Conservation (phyloP, 2,329 filamentous ascomycete species). For the Acarospora socialis region DNA sequence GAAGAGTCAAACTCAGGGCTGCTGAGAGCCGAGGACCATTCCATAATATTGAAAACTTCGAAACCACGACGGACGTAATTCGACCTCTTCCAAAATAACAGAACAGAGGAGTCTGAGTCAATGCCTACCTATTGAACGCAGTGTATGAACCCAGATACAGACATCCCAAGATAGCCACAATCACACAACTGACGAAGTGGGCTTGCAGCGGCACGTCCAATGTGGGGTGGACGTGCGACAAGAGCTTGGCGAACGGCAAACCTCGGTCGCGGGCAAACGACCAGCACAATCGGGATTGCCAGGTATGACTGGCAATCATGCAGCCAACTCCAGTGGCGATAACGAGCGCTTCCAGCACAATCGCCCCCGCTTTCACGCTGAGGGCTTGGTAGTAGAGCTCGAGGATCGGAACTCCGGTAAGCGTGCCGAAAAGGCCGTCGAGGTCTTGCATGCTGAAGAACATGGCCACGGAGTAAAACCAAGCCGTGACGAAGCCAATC, state of each 20-base stretch:
- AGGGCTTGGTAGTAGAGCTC: conserved; percentile 33
- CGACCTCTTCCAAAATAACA: neutral
- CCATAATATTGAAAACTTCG: too few species aligned
- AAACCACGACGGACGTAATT: too few species aligned
- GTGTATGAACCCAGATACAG: conserved; percentile 30
- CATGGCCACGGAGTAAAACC: conserved; percentile 35
- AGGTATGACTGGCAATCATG: conserved; percentile 34
- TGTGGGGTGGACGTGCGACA: conserved; percentile 26
- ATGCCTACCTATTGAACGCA: conserved; percentile 26
- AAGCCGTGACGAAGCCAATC: conserved; percentile 36
- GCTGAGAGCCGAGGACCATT: too few species aligned
- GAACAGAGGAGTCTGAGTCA: neutral
- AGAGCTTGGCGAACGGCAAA: conserved; percentile 29
- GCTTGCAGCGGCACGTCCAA: conserved; percentile 33
- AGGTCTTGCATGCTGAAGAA: conserved; percentile 37
- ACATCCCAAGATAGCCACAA: conserved; percentile 33
- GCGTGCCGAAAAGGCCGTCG: conserved; percentile 23
- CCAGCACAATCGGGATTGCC: conserved; percentile 38
- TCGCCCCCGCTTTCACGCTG: conserved; percentile 29
- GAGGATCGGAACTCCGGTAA: conserved; percentile 33
- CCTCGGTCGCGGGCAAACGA: conserved; percentile 39
- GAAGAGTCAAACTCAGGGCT: neutral
- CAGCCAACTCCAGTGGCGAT: conserved; percentile 35
- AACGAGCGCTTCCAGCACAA: conserved; percentile 32
- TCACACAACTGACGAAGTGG: conserved; percentile 28